Base-by-base conservation (phyloP, 2,329 filamentous ascomycete species). In the Paecilomyces sp. region DNA sequence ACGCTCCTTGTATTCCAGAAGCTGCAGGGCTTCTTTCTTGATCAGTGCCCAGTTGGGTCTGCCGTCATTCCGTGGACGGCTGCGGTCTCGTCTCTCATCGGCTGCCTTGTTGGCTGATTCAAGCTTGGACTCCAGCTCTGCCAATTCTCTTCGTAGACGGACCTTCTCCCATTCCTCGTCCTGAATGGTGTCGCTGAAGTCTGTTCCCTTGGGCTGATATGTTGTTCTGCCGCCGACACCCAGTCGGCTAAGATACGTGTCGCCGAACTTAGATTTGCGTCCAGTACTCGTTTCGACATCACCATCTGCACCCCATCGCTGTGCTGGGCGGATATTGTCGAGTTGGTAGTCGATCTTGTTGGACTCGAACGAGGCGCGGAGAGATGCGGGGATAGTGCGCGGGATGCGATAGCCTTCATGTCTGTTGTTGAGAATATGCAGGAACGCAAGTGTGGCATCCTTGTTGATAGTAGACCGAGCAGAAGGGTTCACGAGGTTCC, bases 121-220 rank as follows among this genome's bases (percentile, higher is more conserved):
- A 63, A 97, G 88, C 80, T 95, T 96, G 59, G 88, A 84, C 68
- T 99, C 92, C 30, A 99, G 80, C 67, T 97, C 93, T 25, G 86
- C 83, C 33, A 99, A 84, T 76, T 97, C 92, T 72, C 94, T 92
- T 82, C 95, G 93, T 65, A 99, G 82, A 58, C 92, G 85, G 53
- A 97, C 94, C 76, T 97, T 94, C 76, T 99, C 94, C 92, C 94
- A 97, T 73, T 99, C 94, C 69, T 87, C 86, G 28, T 95, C 93
- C 62, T 89, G 90, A 72, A 92, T 90, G 63, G 90, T 89, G 41
- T 84, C 83, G 60, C 87, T 89, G 73, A 97, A 97, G 78, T 99
- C 92, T 1, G 94, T 99, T 28, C 94, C 94, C 50, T 88, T 81
- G 8, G 89, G 85, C 71, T 90, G 88, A 77, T 94, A 93, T 61